Percentiles rank a stretch among this genome's conserved stretches.
Conservation (phyloP, 2,329 filamentous ascomycete species). For the Periconia digitata region DNA sequence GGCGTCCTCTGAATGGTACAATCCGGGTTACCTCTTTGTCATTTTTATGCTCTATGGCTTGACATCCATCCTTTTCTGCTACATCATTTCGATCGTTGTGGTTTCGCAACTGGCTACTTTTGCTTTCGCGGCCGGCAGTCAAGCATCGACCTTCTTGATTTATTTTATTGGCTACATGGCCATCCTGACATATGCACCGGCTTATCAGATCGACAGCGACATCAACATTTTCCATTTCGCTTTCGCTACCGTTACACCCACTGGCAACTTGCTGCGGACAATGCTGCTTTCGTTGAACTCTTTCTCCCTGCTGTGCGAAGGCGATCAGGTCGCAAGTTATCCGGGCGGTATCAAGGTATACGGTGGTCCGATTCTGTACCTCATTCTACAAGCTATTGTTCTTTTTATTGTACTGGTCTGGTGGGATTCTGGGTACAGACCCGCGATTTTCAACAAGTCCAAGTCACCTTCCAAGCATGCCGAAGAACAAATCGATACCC, state of each 20-base stretch:
- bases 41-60: conserved; percentile 81
- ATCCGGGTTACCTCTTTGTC: conserved; percentile 78
- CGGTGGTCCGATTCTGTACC: conserved; percentile 81
- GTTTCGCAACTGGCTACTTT: conserved; percentile 81
- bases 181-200: conserved; percentile 73
- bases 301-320: conserved; percentile 75
- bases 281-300: conserved; percentile 79
- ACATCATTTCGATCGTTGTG: conserved; percentile 78
- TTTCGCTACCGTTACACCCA: conserved; percentile 72
- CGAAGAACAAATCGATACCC: conserved; percentile 47
- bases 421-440: conserved; percentile 71
- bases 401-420: conserved; percentile 75
- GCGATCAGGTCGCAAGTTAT: conserved; percentile 63
- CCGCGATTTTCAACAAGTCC: conserved; percentile 52
- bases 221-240: conserved; percentile 74
- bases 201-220: conserved; percentile 66
- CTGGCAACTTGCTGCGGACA: conserved; percentile 72
- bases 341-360: conserved; percentile 73
- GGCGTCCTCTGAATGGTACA: conserved; percentile 69
- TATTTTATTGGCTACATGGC: conserved; percentile 53
- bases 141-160: conserved; percentile 58
- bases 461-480: conserved; percentile 42
- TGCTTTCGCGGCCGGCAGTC: conserved; percentile 76
- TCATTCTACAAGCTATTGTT: conserved; percentile 71
- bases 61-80: conserved; percentile 73